Evolutionary conservation across 2,329 filamentous ascomycete genomes (phyloP).

Genomic region (Blastomyces percursus): DNA sequence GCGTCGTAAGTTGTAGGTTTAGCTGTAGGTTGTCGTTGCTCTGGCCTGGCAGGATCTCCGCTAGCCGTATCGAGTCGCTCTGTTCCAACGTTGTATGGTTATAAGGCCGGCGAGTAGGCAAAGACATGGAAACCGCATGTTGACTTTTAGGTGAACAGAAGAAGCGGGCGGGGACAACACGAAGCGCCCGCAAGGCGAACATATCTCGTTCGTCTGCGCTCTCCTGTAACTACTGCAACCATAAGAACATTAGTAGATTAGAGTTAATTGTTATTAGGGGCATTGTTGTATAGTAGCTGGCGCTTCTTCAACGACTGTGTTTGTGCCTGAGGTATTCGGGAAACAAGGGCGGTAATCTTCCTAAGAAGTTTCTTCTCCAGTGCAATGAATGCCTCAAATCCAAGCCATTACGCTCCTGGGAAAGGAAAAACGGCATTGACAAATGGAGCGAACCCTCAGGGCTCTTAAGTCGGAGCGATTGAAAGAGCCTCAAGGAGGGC

Average conservation of each 20-base stretch:
- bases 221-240: background rate
- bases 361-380: background rate
- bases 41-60: conserved; percentile 2
- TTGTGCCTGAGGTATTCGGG: background rate
- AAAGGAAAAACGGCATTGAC: background rate
- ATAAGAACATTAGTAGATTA: background rate
- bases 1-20: conserved; percentile 1
- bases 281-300: background rate
- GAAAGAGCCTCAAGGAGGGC: background rate
- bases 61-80: conserved; percentile 3
- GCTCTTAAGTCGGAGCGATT: background rate
- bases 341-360: background rate
- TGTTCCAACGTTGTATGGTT: background rate
- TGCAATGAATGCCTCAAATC: background rate
- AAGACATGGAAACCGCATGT: background rate
- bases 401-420: background rate
- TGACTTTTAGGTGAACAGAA: background rate
- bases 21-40: background rate
- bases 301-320: background rate
- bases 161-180: background rate
- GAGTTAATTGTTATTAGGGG: background rate
- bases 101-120: background rate
- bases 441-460: background rate
- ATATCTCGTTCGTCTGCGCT: background rate
- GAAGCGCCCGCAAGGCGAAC: background rate